Conservation (phyloP, 106 monocot species). For the Dendrobium nobile region DNA sequence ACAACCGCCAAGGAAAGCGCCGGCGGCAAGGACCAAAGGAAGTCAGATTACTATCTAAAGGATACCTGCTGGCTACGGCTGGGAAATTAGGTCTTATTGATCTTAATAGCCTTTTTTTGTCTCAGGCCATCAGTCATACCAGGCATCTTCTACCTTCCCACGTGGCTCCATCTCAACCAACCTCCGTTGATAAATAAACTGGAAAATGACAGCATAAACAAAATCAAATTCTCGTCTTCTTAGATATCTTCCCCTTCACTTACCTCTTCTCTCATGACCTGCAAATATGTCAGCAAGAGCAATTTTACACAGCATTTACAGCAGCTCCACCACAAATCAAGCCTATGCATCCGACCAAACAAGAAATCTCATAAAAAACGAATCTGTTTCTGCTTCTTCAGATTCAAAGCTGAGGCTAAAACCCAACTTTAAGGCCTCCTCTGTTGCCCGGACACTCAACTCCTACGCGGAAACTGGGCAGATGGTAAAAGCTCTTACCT, state of each 20-base stretch:
- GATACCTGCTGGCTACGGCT: too few relatives aligned
- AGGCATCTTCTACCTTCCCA: too few relatives aligned
- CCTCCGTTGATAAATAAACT: neutral
- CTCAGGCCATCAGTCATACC: too few relatives aligned
- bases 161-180: neutral
- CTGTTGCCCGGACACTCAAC: conserved; percentile 17
- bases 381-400: neutral
- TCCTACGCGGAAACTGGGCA: conserved; percentile 19
- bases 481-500: conserved; percentile 29
- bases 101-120: too few relatives aligned
- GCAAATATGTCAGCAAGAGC: neutral
- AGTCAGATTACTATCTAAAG: too few relatives aligned
- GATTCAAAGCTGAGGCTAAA: neutral
- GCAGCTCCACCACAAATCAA: neutral
- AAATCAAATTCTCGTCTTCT: too few relatives aligned
- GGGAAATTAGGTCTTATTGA: too few relatives aligned
- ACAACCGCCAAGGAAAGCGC: too few relatives aligned
- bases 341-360: neutral
- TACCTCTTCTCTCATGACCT: neutral
- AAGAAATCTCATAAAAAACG: neutral
- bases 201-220: neutral
- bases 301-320: neutral
- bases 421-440: conserved; percentile 12
- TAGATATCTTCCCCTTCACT: too few relatives aligned
- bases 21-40: too few relatives aligned